Base-by-base conservation (phyloP, 768 basidiomycete species). In the Asterophora lycoperdoides region DNA sequence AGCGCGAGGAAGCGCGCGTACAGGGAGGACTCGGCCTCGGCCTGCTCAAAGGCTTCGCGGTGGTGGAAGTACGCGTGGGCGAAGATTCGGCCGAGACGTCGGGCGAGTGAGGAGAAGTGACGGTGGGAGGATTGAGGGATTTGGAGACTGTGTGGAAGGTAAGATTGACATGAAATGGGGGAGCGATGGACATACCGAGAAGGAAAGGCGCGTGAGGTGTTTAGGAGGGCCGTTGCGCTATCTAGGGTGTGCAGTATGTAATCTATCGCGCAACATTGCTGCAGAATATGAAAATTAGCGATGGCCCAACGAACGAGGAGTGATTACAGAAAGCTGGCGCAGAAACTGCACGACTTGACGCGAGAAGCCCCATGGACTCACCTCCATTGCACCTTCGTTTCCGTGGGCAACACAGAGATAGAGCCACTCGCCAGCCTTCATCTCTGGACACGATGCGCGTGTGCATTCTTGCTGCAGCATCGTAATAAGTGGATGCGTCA, bases 361-460 rank as follows among this genome's bases (percentile, higher is more conserved):
- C 35, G 13, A 36, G 35, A 36, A 10, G 33, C n/a, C 4, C n/a
- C 35, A 29, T 46, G 9, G 29, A 60, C 78, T 39, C 57, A 89
- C 89, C 80, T 92, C 90, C 81, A 89, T 87, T 42, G 84, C 80
- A 8, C 86, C 85, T 49, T 89, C 89, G 59, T 84, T 89, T 17
- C 90, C 92, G 66, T 97, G 93, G 0, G 93, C 94, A 33, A 94
- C 93, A 57, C 95, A 98, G 5, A 97, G 71, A 67, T 96, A 98
- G 23, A 91, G 76, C 95, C 95, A 97, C 72, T 97, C 92, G 47
- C 90, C 91, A n/a, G 94, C 93, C 66, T 94, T 94, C 95, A 99
- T 99, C 68, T 95, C 86, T 1, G 93, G 91, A 73, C 95, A 99
- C 8, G 86, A 80, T 30, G 77, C 68, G 33, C 89, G 81, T 10